Percentiles rank a stretch among this genome's conserved stretches.
These are phyloP conservation scores for Cladosporium sp. DNA, from an alignment of 2,329 filamentous ascomycete species.

Conservation along the genomic window DNA sequence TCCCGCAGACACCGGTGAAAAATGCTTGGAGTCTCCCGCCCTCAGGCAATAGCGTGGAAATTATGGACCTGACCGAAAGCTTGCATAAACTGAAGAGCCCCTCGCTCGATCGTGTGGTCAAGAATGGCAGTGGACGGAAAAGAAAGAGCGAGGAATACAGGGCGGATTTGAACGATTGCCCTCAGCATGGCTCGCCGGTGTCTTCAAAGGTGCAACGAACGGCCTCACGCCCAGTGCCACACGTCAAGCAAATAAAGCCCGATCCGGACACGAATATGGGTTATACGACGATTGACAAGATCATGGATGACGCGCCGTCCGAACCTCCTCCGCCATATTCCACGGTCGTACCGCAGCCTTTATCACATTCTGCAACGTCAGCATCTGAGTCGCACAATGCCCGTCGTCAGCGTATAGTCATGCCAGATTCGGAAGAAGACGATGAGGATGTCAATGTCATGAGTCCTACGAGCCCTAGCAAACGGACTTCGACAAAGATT, in stretches of 20 bases:
- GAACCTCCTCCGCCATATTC: slow-evolving; percentile 41
- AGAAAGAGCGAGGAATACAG: slow-evolving; percentile 43
- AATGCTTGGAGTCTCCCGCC: background rate
- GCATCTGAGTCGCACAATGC: background rate
- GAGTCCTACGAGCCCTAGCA: background rate
- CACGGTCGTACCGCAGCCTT: slow-evolving; percentile 29
- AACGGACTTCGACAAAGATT: background rate
- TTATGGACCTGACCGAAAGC: slow-evolving; percentile 31
- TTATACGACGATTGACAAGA: slow-evolving; percentile 36
- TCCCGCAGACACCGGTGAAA: slow-evolving; percentile 6
- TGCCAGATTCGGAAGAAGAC: slow-evolving; percentile 17
- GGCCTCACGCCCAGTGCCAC: background rate
- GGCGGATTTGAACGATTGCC: slow-evolving; percentile 7
- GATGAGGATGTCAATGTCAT: slow-evolving; percentile 18
- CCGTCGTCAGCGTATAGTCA: background rate
- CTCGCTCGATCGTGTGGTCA: slow-evolving; percentile 10
- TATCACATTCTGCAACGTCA: background rate
- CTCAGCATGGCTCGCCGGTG: slow-evolving; percentile 4
- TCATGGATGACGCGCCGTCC: slow-evolving; percentile 20
- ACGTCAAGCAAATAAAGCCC: background rate
- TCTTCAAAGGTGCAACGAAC: slow-evolving; percentile 1
- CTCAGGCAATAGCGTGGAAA: slow-evolving; percentile 21
- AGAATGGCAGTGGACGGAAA: slow-evolving; percentile 28
- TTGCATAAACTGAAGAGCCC: slow-evolving; percentile 19
- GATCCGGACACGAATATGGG: slow-evolving; percentile 16